Evolutionary conservation across 768 basidiomycete species (phyloP).

Genomic region (Postia placenta): DNA sequence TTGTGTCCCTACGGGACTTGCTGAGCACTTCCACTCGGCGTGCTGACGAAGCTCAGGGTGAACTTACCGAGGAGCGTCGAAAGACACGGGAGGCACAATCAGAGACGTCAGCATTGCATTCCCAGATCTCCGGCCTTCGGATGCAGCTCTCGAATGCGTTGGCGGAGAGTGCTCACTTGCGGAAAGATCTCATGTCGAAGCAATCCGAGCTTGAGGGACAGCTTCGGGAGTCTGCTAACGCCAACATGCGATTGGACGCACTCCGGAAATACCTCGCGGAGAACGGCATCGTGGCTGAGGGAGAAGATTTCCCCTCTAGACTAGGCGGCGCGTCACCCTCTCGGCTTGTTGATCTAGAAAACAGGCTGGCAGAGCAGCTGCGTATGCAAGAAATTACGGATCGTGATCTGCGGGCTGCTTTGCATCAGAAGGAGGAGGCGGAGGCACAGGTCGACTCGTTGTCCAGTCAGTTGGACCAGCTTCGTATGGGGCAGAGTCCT

Average conservation of each 20-base stretch:
- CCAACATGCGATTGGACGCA: conserved; percentile 68
- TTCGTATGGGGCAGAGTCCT: conserved; percentile 55
- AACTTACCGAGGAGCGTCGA: conserved; percentile 62
- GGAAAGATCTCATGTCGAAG: conserved; percentile 61
- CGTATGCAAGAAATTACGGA: conserved; percentile 70
- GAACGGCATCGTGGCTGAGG: conserved; percentile 75
- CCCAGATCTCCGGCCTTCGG: conserved; percentile 71
- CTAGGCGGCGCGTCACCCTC: conserved; percentile 24
- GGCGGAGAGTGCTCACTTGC: conserved; percentile 62
- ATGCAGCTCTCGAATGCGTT: conserved; percentile 63
- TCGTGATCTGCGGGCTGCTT: conserved; percentile 62
- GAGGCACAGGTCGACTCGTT: conserved; percentile 65
- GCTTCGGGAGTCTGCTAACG: conserved; percentile 58
- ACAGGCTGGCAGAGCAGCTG: conserved; percentile 64
- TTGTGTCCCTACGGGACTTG: conserved; percentile 69
- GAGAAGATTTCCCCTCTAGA: conserved; percentile 52
- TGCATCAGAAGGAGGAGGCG: conserved; percentile 65
- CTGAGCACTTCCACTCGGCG: conserved; percentile 71
- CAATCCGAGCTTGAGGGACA: conserved; percentile 63
- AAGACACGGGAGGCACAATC: conserved; percentile 58
- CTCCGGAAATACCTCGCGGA: conserved; percentile 85
- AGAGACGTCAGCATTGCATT: conserved; percentile 57
- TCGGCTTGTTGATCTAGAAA: conserved; percentile 72
- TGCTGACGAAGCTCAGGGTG: conserved; percentile 60
- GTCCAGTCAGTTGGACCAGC: conserved; percentile 59